These are phyloP conservation scores for Globisporangium spinosum DNA, from an alignment of 352 stramenopile genomes.

Conservation along the genomic window DNA sequence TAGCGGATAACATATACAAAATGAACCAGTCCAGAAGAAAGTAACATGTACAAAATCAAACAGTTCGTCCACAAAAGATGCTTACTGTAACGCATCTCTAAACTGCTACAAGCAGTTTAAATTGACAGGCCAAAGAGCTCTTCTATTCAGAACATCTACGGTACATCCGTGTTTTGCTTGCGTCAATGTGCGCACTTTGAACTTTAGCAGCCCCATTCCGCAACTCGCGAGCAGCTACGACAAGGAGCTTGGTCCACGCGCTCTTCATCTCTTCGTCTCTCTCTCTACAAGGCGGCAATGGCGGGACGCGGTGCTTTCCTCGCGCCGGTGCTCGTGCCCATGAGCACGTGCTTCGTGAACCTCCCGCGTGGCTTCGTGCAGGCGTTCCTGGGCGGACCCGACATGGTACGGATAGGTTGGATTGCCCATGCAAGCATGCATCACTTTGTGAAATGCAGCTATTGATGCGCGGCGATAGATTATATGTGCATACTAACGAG, in stretches of 20 bases:
- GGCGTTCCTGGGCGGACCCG: conserved; percentile 41
- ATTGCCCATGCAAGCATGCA: background rate
- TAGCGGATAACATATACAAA: too few relatives aligned
- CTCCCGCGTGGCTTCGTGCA: conserved; percentile 65
- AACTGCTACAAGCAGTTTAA: too few relatives aligned
- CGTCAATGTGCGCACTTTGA: background rate
- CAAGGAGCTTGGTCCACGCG: conserved; percentile 7
- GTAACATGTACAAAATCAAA: too few relatives aligned
- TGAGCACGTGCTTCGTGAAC: conserved; percentile 70
- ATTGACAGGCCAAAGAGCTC: background rate
- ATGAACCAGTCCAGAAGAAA: too few relatives aligned
- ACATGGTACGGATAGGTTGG: conserved; percentile 23
- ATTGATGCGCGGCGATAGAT: background rate
- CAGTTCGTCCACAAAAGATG: too few relatives aligned
- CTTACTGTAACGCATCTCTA: too few relatives aligned
- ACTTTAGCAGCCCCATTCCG: background rate
- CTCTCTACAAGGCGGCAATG: conserved; percentile 14
- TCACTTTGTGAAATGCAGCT: background rate
- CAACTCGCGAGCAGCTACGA: background rate
- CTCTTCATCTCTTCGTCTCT: background rate
- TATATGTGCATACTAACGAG: conserved; percentile 1
- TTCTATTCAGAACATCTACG: background rate
- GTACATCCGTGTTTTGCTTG: background rate
- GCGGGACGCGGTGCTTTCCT: conserved; percentile 55
- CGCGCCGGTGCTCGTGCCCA: conserved; percentile 51